Evolutionary conservation across 2,329 filamentous ascomycete species (phyloP), one percentile per base, ranked within the genome.

Genomic region (Cercospora sp.): DNA sequence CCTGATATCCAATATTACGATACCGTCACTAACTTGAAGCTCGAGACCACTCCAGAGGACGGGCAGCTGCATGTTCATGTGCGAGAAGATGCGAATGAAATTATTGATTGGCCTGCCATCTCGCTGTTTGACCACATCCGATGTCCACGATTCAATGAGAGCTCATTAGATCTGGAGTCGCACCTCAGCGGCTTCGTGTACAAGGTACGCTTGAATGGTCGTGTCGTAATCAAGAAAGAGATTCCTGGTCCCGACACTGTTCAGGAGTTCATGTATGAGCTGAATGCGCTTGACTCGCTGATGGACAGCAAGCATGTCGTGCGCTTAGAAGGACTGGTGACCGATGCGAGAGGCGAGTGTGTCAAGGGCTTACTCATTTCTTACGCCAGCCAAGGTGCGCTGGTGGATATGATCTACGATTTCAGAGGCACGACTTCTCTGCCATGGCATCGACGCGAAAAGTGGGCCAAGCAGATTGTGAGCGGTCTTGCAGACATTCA

Each of bases 101-200:
- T 95, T 67, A 96, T 99, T 66, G 86, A 88, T 9, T 98, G 94
- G 76, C 95, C 95, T 3, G 86, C 88, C 0, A 82, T 90, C 26
- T 87, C 87, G 45, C 88, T 91, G 70, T 87, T 98, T 66, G 85
- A 89, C 16, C 93, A 98, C 79, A 83, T 97, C 62, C 69, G 77
- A 5, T 82, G 81, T 70, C 77, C 76, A 26, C 86, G 84, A 67
- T 89, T 90, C 79, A 85, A 84, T 40, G 94, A 98, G 78, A 87
- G 86, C 60, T 88, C 93, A 43, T 84, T 99, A 40, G 84, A 88
- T 51, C 97, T 99, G 75, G 91, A 96, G 73, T 91, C 92, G 0
- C 95, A 99, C 81, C 88, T 98, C 79, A 98, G 94, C 24, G 95
- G 95, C 1, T 99, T 98, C 77, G 95, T 98, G 18, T 99, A 98